These are phyloP conservation scores for Aspergillus pseudonomiae DNA, from an alignment of 2,329 filamentous ascomycete species.

Conservation along the genomic window DNA sequence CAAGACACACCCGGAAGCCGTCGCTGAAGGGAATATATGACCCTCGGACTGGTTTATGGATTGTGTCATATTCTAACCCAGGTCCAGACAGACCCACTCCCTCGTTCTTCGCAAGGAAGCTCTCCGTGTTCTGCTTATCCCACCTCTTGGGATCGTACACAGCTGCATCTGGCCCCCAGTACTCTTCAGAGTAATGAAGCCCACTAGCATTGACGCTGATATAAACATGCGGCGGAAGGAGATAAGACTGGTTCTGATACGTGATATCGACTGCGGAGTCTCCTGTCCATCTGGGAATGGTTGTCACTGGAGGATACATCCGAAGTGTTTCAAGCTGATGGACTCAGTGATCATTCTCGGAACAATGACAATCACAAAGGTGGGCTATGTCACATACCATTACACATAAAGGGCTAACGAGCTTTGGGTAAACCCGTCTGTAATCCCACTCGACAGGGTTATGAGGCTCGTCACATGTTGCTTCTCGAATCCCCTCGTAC, in stretches of 20 bases:
- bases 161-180: slow-evolving; percentile 24
- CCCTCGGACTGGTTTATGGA: slow-evolving; percentile 25
- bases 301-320: slow-evolving; percentile 41
- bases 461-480: slow-evolving; percentile 20
- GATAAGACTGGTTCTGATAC: slow-evolving; percentile 16
- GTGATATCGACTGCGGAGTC: slow-evolving; percentile 15
- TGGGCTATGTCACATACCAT: slow-evolving; percentile 18
- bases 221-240: slow-evolving; percentile 17
- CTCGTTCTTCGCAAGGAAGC: slow-evolving; percentile 24
- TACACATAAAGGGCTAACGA: slow-evolving; percentile 31
- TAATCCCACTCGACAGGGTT: slow-evolving; percentile 39
- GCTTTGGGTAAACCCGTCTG: slow-evolving; percentile 40
- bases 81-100: slow-evolving; percentile 17
- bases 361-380: not conserved
- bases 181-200: slow-evolving; percentile 25
- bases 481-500: slow-evolving; percentile 41
- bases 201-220: slow-evolving; percentile 20
- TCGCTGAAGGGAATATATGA: slow-evolving; percentile 30
- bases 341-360: not conserved
- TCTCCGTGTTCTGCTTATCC: slow-evolving; percentile 24
- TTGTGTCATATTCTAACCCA: slow-evolving; percentile 22
- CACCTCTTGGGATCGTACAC: slow-evolving; percentile 23
- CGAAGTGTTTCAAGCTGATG: slow-evolving; percentile 49
- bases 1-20: slow-evolving; percentile 25
- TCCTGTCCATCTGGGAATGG: slow-evolving; percentile 33